These are phyloP conservation scores for Lentinula boryana DNA, from an alignment of 768 basidiomycete species.

Conservation along the genomic window DNA sequence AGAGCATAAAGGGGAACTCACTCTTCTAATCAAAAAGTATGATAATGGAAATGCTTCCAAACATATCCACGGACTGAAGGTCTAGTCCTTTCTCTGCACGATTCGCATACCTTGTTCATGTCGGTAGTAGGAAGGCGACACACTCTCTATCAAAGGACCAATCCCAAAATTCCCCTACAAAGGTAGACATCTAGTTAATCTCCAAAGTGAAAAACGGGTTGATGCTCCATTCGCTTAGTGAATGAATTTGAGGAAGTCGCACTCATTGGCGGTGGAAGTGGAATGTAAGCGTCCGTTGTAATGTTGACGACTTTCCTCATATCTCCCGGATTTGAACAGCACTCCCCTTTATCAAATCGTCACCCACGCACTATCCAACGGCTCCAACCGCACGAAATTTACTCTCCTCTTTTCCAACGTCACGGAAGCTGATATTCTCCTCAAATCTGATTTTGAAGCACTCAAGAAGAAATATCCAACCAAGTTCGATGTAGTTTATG, in stretches of 20 bases:
- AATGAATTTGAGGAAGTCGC: constrained; percentile 84
- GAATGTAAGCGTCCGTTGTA: constrained; percentile 54
- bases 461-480: constrained; percentile 64
- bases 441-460: constrained; percentile 70
- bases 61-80: constrained; percentile 73
- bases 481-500: constrained; percentile 78
- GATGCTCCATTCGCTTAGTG: constrained; percentile 30
- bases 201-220: neutral
- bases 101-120: neutral
- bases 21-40: constrained; percentile 81
- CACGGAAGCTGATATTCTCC: constrained; percentile 84
- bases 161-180: constrained; percentile 85
- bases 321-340: constrained; percentile 28
- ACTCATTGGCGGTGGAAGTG: constrained; percentile 89
- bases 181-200: constrained; percentile 31
- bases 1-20: constrained; percentile 68
- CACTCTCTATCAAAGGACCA: constrained; percentile 85
- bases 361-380: constrained; percentile 63
- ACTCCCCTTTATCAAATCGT: constrained; percentile 84
- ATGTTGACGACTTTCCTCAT: neutral
- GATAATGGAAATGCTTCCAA: constrained; percentile 81
- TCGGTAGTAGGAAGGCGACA: constrained; percentile 57
- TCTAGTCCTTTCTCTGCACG: constrained; percentile 10
- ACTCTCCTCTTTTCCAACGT: constrained; percentile 90
- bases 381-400: constrained; percentile 88